Percentiles rank a stretch among this genome's conserved stretches.
These are phyloP conservation scores for Ophiostoma novo-ulmi DNA, from an alignment of 2,329 filamentous ascomycete species.

Conservation along the genomic window DNA sequence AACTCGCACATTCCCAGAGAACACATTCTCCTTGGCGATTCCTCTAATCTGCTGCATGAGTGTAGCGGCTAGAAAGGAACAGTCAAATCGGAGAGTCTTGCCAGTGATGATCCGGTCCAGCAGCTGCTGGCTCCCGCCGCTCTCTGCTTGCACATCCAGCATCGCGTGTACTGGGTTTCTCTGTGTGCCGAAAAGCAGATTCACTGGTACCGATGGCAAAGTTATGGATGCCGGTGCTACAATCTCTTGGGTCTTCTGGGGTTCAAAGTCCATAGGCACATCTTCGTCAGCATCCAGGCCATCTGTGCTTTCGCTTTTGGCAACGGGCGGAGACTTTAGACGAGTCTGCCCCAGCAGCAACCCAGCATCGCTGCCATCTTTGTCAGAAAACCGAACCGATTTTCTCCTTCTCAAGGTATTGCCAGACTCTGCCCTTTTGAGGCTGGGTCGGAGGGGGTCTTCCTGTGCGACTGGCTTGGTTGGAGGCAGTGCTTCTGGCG, in stretches of 20 bases:
- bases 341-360: neutral
- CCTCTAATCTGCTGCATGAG: constrained; percentile 25
- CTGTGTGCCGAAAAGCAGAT: constrained; percentile 17
- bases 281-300: neutral
- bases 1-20: constrained; percentile 30
- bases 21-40: constrained; percentile 27
- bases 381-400: constrained; percentile 36
- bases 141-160: constrained; percentile 30
- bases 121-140: neutral
- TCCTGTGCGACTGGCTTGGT: neutral
- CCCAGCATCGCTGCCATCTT: constrained; percentile 20
- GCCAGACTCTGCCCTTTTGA: neutral
- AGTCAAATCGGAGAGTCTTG: constrained; percentile 32
- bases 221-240: neutral
- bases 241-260: neutral
- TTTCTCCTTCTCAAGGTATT: constrained; percentile 28
- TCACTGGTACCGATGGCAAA: neutral
- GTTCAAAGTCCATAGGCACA: neutral
- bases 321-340: constrained; percentile 8
- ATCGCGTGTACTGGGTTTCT: constrained; percentile 27
- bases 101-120: constrained; percentile 27
- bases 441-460: neutral
- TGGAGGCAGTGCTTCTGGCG: neutral
- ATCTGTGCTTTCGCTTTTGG: neutral
- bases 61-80: constrained; percentile 32